These are phyloP conservation scores for Mesembryanthemum crystallinum DNA, from an alignment of 148 eudicot species.

Conservation along the genomic window DNA sequence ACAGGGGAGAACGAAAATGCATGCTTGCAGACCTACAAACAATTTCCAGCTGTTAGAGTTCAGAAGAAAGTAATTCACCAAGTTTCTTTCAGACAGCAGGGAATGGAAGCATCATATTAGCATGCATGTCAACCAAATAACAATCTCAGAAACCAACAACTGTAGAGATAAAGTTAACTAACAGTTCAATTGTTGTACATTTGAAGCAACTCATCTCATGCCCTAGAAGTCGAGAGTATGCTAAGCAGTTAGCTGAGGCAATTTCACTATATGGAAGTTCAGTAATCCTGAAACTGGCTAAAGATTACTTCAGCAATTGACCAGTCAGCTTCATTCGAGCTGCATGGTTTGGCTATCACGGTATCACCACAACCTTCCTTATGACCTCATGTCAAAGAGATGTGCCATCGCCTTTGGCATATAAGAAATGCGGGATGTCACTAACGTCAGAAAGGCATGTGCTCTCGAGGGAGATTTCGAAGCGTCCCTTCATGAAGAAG, in stretches of 20 bases:
- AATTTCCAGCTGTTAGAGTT: not conserved
- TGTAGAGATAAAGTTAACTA: not conserved
- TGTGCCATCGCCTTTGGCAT: not conserved
- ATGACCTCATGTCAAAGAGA: conserved; percentile 3
- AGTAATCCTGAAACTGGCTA: not conserved
- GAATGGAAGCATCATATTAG: not conserved
- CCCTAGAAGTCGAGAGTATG: not conserved
- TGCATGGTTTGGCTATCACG: conserved; percentile 10
- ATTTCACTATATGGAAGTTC: not conserved
- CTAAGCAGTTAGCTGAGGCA: not conserved
- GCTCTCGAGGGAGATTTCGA: too few species aligned
- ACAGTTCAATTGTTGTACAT: not conserved
- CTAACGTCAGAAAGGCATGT: not conserved
- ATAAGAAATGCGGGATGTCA: not conserved
- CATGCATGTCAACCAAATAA: not conserved
- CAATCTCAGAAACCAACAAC: not conserved
- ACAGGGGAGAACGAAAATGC: conserved; percentile 92
- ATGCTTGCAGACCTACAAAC: conserved; percentile 94
- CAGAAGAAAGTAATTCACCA: not conserved
- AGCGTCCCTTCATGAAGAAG: too few species aligned
- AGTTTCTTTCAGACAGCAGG: not conserved
- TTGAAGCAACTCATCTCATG: not conserved
- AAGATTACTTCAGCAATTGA: conserved; percentile 3
- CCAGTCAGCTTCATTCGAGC: conserved; percentile 29
- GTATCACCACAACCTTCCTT: conserved; percentile 6